Percentiles rank a stretch among this genome's conserved stretches.
phyloP scores from a whole-genome alignment of 345 rosid species.

The Luvunga scandens region DNA sequence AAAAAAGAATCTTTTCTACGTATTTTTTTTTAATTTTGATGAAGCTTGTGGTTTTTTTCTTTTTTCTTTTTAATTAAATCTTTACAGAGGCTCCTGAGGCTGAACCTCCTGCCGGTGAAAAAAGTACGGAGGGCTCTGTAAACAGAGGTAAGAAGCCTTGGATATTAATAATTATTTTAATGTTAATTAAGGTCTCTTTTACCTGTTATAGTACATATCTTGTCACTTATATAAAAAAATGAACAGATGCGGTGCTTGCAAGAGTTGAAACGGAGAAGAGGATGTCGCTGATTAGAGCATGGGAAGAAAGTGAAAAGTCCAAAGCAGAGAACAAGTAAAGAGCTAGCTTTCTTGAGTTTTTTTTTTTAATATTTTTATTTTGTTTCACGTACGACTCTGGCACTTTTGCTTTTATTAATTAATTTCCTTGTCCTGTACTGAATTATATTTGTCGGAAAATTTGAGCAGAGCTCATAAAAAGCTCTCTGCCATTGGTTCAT shows the following conservation, averaged over 20 bases:
- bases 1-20: not conserved
- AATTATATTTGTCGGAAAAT: not conserved
- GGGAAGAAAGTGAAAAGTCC: conserved; percentile 96
- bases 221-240: not conserved
- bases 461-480: conserved; percentile 67
- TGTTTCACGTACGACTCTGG: not conserved
- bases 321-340: conserved; percentile 85
- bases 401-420: not conserved
- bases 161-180: not conserved
- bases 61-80: not conserved
- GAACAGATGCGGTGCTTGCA: conserved; percentile 66
- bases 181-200: not conserved
- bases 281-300: conserved; percentile 75
- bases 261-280: conserved; percentile 78
- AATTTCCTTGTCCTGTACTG: not conserved
- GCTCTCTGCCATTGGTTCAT: conserved; percentile 44
- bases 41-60: not conserved
- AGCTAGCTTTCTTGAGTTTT: not conserved
- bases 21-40: not conserved
- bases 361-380: not conserved
- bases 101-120: conserved; percentile 20
- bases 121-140: conserved; percentile 40
- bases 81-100: conserved; percentile 43
- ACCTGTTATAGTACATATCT: not conserved
- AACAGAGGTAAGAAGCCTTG: conserved; percentile 45